Conservation (phyloP, 192 early-diverging fungal species). For the Martensiomyces pterosporus region DNA sequence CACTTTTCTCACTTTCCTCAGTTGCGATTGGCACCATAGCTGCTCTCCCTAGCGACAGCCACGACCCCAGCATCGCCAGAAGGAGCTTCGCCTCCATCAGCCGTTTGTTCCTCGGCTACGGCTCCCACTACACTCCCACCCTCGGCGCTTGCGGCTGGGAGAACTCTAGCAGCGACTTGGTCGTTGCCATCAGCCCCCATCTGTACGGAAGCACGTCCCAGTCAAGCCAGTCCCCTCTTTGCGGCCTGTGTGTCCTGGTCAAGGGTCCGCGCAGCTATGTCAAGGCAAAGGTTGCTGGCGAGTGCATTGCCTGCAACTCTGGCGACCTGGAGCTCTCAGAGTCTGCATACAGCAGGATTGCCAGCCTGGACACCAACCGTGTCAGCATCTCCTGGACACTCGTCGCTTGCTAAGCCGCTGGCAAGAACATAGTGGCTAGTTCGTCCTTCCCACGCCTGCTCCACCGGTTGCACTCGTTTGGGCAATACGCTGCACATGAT, state of each 20-base stretch:
- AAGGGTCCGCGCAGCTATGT: constrained; percentile 46
- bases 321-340: background rate
- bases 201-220: constrained; percentile 51
- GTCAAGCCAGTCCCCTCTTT: constrained; percentile 38
- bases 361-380: background rate
- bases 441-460: no score
- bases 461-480: no score
- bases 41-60: no score
- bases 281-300: constrained; percentile 16
- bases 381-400: background rate
- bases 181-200: constrained; percentile 56
- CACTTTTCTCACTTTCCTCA: no score
- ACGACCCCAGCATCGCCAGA: no score
- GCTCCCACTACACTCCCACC: constrained; percentile 53
- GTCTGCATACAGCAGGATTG: background rate
- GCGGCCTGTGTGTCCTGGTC: constrained; percentile 51
- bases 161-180: constrained; percentile 44
- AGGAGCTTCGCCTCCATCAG: no score
- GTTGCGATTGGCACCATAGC: no score
- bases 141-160: constrained; percentile 53
- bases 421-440: no score
- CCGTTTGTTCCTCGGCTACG: constrained; percentile 20
- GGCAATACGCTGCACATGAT: no score
- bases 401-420: background rate
- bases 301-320: background rate